A percentile compares a stretch with the other conserved stretches of the same genome.
Evolutionary conservation across 768 basidiomycete species (phyloP).

Genomic region (Trametes coccinea): DNA sequence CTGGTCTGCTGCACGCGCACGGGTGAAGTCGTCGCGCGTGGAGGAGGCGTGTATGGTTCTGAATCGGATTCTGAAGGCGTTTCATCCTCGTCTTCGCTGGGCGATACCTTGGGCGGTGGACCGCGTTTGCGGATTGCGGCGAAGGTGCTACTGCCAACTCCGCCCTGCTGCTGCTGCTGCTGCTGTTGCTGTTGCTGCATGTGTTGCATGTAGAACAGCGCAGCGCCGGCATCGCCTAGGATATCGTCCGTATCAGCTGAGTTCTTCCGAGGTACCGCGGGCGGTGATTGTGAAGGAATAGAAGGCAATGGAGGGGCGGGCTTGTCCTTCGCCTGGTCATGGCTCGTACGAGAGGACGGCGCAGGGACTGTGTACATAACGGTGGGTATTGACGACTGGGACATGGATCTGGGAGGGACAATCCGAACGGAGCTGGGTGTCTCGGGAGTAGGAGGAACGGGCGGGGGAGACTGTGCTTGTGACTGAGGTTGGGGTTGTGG

Average conservation of each 20-base stretch:
- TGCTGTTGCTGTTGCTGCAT: conserved; percentile 39
- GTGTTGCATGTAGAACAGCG: conserved; percentile 71
- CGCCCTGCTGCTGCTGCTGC: conserved; percentile 30
- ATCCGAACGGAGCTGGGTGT: conserved; percentile 8
- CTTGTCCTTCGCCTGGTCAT: conserved; percentile 22
- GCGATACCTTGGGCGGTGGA: conserved; percentile 20
- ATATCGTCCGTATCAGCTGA: conserved; percentile 37
- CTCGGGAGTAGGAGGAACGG: background rate
- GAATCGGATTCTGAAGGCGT: conserved; percentile 32
- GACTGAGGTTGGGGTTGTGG: background rate
- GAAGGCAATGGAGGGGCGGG: conserved; percentile 14
- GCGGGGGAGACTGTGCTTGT: background rate
- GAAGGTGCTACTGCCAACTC: conserved; percentile 6
- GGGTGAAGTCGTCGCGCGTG: conserved; percentile 11
- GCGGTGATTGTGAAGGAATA: conserved; percentile 23
- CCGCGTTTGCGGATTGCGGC: conserved; percentile 14
- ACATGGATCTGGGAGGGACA: conserved; percentile 17
- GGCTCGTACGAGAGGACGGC: conserved; percentile 13
- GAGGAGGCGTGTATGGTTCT: conserved; percentile 26
- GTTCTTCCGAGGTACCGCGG: conserved; percentile 17
- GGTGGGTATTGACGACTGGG: conserved; percentile 17
- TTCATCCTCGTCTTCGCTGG: conserved; percentile 43
- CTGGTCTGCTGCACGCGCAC: conserved; percentile 17
- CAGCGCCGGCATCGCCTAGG: conserved; percentile 54
- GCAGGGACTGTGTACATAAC: conserved; percentile 9